Base-by-base conservation (phyloP, 768 basidiomycete genomes). In the Suillus subalutaceus region DNA sequence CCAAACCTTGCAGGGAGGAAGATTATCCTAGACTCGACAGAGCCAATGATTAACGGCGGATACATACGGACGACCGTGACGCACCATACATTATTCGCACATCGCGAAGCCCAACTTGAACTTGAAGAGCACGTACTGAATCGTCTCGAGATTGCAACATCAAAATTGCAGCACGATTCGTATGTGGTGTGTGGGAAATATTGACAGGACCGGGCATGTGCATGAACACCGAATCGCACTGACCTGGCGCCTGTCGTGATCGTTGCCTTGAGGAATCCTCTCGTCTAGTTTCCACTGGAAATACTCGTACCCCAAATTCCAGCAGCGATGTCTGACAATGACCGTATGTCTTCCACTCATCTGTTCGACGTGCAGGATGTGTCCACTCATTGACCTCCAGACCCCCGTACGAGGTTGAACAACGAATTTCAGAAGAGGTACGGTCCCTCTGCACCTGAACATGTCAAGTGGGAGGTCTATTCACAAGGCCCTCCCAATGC, bases 401-500 rank as follows among this genome's bases (percentile, higher is more conserved):
- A 58, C 4, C 57, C 57, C 16, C 57, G 57, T 4, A 58, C 15
- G 8, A 9, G 4, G 1, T 23, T 58, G 37, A 58, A 58, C 57
- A 58, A 58, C 16, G 15, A 2, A 10, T 23, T 58, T 0, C 57
- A 58, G 57, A 1, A 0, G 7, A 40, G 9, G 0, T 58, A 38
- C 3, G 37, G 57, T 23, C 0, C n/a, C 12, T 1, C 37, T 37
- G n/a, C 4, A 0, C 4, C 1, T 0, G 6, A 16, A 1, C 57
- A 40, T 18, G 9, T 58, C 23, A 23, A 8, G 23, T 58, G 57
- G 57, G 57, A 58, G 4, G 15, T 38, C 38, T 26, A 10, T 26
- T 6, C 16, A 2, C 2, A 40, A 41, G 23, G 40, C 40, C 40
- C 58, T 41, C 38, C 40, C 40, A 59, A 40, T 9, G 16, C 23